Evolutionary conservation across 371 early-diverging fungal genomes (phyloP), one percentile per base, ranked within the genome.

Genomic region (Rhizopus sp.): DNA sequence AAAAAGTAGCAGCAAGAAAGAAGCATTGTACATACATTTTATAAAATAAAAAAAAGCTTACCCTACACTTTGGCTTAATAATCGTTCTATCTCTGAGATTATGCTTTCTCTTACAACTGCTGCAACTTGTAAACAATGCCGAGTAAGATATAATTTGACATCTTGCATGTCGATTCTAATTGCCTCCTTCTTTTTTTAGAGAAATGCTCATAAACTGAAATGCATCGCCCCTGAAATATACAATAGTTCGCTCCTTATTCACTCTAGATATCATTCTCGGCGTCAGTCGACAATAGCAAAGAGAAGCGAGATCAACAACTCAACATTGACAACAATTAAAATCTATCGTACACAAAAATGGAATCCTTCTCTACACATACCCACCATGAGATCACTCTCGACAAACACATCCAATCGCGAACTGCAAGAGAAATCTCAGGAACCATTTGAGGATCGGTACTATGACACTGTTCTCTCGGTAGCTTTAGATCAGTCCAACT

Each of bases 401-500:
- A 46, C 46, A 9, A 46, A 5, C 7, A 9, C 46, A 46, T 0
- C 30, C 8, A 29, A 9, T 7, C 17, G 29, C 23, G 23, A 23
- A 23, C 23, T 23, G 23, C 23, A 23, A 23, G 23, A 23, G 23
- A 46, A 23, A 23, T 29, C 29, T 29, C 17, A 29, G 15, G 29
- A 46, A 46, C 23, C 23, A 23, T 23, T 23, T 29, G 30, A 38
- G 7, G 16, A 12, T 30, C 3, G 32, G 16, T 30, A 39, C 9
- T 57, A 57, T 50, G 61, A 66, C 32, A 49, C 48, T 37, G 50
- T 70, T 15, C 48, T 70, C 7, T 60, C 68, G 2, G 72, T 65
- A 13, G 79, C 79, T 1, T 45, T 79, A 4, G 70, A 71, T 45
- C 79, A 76, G 47, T 79, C 76, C 0, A 62, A 71, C 17, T 66